Evolutionary conservation across 2,329 filamentous ascomycete genomes (phyloP), one percentile per base, ranked within the genome.

Genomic region (Ophioceras dolichostomum): DNA sequence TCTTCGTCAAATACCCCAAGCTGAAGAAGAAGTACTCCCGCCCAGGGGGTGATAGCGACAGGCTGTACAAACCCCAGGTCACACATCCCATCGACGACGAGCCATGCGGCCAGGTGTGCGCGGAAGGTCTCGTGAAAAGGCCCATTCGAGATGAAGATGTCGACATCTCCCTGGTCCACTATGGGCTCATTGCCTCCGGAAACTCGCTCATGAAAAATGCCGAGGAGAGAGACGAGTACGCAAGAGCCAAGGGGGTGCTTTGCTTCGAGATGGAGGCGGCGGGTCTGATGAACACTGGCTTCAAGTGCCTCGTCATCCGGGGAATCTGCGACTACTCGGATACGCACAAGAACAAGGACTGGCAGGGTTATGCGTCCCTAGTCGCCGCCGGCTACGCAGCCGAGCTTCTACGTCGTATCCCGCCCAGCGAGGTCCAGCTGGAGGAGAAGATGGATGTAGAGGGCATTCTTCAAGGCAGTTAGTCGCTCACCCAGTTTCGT

Each of bases 191-290:
- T 14, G 28, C 28, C 16, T 31, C 10, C 28, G 43, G 26, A 38
- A 38, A 2, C 34, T 45, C 1, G 43, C 46, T 3, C 49, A 54
- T 5, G 40, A 49, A 1, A 35, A 57, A 7, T 46, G 57, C 10
- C 49, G 51, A 35, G 47, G 51, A 21, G 48, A 47, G 4, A 52
- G 49, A 37, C 38, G 42, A 2, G 12, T 34, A 0, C 36, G 43
- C 2, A 36, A 16, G 7, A 16, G 22, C 9, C 39, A 39, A 45
- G 13, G 40, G 42, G 12, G 42, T 55, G 13, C 27, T 56, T 5
- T 54, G 51, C 36, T 57, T 58, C 34, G 56, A 58, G 39, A 57
- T 51, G 51, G 53, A 52, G 39, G 49, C 45, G 0, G 50, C 51
- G 7, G 55, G 53, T 8, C 24, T 55, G 6, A 48, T 49, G 45